Evolutionary conservation across 148 eudicot genomes (phyloP).

Genomic region (Diospyros kaki): DNA sequence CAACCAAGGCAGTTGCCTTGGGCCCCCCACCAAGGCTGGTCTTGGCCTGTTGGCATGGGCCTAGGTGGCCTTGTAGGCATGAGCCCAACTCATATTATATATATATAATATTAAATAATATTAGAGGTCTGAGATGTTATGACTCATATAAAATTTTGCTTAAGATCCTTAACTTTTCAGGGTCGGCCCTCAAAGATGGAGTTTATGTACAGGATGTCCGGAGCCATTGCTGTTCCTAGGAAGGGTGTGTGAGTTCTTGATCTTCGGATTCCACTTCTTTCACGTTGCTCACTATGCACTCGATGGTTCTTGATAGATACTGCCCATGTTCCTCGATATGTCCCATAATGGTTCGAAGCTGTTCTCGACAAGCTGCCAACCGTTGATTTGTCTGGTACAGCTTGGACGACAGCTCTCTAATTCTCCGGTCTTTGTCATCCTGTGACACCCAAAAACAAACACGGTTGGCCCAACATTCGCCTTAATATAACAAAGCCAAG

Average conservation of each 20-base stretch:
- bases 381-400: constrained; percentile 1
- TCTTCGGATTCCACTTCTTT: neutral
- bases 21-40: too few relatives aligned
- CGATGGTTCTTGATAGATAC: neutral
- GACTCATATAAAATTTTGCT: too few relatives aligned
- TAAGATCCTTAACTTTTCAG: too few relatives aligned
- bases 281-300: neutral
- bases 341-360: neutral
- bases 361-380: constrained; percentile 5
- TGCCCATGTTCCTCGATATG: neutral
- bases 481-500: neutral
- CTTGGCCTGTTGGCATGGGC: too few relatives aligned
- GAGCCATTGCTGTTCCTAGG: neutral
- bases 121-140: too few relatives aligned
- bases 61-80: too few relatives aligned
- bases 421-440: constrained; percentile 7
- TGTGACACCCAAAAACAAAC: neutral
- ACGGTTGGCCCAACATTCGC: neutral
- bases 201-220: neutral
- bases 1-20: too few relatives aligned
- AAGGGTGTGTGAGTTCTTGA: neutral
- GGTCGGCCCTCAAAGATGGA: too few relatives aligned
- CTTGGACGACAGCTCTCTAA: neutral
- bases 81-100: too few relatives aligned
- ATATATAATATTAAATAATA: too few relatives aligned